Percentiles rank a stretch among this genome's conserved stretches.
phyloP scores from a whole-genome alignment of 768 basidiomycete genomes.

The Tephrocybe sp. region DNA sequence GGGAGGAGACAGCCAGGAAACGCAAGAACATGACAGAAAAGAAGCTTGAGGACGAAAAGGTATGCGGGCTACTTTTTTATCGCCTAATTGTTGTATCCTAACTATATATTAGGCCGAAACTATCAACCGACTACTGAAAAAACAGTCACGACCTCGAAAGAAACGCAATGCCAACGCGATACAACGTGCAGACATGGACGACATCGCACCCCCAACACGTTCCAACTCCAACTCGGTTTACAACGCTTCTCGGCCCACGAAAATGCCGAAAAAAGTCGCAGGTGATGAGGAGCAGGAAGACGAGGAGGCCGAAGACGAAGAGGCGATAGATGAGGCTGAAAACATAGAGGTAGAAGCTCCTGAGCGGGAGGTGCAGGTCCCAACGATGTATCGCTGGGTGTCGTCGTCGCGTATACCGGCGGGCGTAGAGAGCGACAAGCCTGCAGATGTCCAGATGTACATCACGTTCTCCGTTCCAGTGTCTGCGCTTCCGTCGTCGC shows the following conservation, averaged over 20 bases:
- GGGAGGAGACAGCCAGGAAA: slow-evolving; percentile 83
- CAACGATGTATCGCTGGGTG: slow-evolving; percentile 74
- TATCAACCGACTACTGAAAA: slow-evolving; percentile 86
- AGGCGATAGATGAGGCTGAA: slow-evolving; percentile 37
- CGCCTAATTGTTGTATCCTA: not conserved
- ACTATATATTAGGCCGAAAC: slow-evolving; percentile 68
- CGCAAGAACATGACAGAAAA: slow-evolving; percentile 80
- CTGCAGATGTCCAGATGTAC: slow-evolving; percentile 28
- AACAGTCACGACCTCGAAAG: slow-evolving; percentile 69
- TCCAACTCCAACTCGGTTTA: slow-evolving; percentile 22
- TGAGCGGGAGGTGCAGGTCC: slow-evolving; percentile 26
- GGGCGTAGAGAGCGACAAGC: not conserved
- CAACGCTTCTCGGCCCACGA: slow-evolving; percentile 12
- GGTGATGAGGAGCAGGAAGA: slow-evolving; percentile 24
- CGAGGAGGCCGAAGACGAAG: slow-evolving; percentile 42
- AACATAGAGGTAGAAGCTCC: slow-evolving; percentile 36
- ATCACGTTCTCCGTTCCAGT: slow-evolving; percentile 58
- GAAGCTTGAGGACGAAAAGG: slow-evolving; percentile 86
- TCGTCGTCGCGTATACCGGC: slow-evolving; percentile 46
- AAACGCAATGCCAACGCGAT: slow-evolving; percentile 56
- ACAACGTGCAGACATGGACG: slow-evolving; percentile 30
- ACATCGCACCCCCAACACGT: slow-evolving; percentile 22
- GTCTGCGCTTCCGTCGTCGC: slow-evolving; percentile 10
- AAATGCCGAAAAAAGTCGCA: slow-evolving; percentile 7
- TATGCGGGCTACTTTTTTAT: slow-evolving; percentile 26